Conservation (phyloP, 2,329 filamentous ascomycete genomes). For the Diaporthe velutina region DNA sequence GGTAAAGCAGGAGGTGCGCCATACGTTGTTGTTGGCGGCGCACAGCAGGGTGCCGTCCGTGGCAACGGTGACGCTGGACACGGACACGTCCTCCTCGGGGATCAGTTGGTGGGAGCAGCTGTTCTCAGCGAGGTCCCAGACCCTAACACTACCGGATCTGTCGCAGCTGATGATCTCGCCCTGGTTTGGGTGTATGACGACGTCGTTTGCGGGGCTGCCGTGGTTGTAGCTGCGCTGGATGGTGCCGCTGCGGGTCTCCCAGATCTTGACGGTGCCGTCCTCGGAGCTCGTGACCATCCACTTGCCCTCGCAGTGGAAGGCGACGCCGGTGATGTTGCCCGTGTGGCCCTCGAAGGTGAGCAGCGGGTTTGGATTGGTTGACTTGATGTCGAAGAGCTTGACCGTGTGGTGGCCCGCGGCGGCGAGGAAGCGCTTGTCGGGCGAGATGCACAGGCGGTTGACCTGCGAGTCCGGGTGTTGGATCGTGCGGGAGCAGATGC, state of each 20-base stretch:
- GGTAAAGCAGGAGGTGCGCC: constrained; percentile 42
- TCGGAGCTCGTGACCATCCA: constrained; percentile 99
- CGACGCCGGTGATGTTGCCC: constrained; percentile 94
- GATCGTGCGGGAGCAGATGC: constrained; percentile 97
- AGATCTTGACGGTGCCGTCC: constrained; percentile 96
- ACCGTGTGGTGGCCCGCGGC: constrained; percentile 85
- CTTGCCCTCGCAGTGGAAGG: constrained; percentile 98
- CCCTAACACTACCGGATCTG: constrained; percentile 88
- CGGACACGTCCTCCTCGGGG: constrained; percentile 93
- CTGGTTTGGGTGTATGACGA: constrained; percentile 99
- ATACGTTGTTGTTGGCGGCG: constrained; percentile 90
- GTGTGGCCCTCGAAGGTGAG: constrained; percentile 97
- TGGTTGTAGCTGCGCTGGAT: constrained; percentile 96
- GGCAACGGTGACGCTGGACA: constrained; percentile 95
- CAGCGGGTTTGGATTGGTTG: constrained; percentile 93
- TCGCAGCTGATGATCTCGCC: constrained; percentile 98
- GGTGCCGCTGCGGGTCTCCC: constrained; percentile 88
- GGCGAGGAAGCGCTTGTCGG: constrained; percentile 95
- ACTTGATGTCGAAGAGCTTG: constrained; percentile 99
- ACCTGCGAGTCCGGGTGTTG: constrained; percentile 98
- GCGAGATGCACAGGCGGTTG: constrained; percentile 97
- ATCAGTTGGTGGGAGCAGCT: constrained; percentile 97
- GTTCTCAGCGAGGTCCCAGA: constrained; percentile 98
- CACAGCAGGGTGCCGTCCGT: constrained; percentile 94
- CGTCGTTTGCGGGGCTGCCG: constrained; percentile 91